Conservation (phyloP, 2,329 filamentous ascomycete species). For the Reticulascus tulasneorum region DNA sequence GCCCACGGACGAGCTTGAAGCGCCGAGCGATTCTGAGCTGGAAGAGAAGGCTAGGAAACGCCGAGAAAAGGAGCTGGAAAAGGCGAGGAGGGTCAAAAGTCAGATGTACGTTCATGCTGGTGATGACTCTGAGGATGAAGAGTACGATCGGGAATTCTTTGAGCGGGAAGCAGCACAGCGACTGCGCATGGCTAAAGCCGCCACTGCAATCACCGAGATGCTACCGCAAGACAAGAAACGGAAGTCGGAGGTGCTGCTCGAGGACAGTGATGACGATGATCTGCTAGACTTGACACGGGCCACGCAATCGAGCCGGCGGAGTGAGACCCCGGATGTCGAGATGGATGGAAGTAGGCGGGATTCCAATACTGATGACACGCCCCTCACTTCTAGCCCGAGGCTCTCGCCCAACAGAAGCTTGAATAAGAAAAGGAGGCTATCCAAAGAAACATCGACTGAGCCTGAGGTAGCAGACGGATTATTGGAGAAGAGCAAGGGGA, state of each 20-base stretch:
- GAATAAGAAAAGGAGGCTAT: neutral
- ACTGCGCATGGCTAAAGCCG: constrained; percentile 32
- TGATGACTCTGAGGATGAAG: constrained; percentile 87
- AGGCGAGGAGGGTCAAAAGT: constrained; percentile 77
- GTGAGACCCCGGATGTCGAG: constrained; percentile 20
- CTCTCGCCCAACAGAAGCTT: neutral
- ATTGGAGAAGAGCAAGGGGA: constrained; percentile 12
- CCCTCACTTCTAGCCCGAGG: constrained; percentile 6
- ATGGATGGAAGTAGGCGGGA: constrained; percentile 17
- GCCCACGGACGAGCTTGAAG: constrained; percentile 37
- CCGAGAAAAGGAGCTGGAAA: constrained; percentile 69
- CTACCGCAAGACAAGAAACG: constrained; percentile 21
- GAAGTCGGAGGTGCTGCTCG: constrained; percentile 19
- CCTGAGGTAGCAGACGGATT: neutral
- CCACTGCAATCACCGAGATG: constrained; percentile 24
- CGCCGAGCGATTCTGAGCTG: constrained; percentile 58
- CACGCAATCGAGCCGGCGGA: constrained; percentile 10
- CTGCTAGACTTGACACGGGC: constrained; percentile 10
- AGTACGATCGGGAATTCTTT: constrained; percentile 69
- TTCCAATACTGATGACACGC: constrained; percentile 1
- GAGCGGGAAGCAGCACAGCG: constrained; percentile 59
- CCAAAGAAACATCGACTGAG: too few relatives aligned
- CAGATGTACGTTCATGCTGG: constrained; percentile 75
- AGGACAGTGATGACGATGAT: constrained; percentile 19
- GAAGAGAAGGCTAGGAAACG: constrained; percentile 59